Evolutionary conservation across 179 eudicot species (phyloP).

Genomic region (Beta corolliflora): DNA sequence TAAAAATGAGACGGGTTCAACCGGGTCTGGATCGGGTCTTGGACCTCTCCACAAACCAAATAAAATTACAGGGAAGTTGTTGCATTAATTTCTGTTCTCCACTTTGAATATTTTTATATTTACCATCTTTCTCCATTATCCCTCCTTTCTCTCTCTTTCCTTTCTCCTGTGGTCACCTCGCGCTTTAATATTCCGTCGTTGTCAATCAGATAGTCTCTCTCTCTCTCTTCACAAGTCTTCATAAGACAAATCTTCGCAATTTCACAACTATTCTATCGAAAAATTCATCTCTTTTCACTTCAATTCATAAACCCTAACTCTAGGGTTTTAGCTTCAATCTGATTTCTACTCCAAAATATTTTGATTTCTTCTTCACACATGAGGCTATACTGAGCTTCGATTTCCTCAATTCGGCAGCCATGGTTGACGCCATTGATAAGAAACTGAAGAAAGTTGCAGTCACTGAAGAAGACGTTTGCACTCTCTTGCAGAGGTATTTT

Average conservation of each 20-base stretch:
- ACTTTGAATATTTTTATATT: too few relatives aligned
- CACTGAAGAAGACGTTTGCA: conserved; percentile 50
- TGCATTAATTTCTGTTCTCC: too few relatives aligned
- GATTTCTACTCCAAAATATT: background rate
- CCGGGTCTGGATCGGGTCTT: too few relatives aligned
- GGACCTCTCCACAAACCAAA: too few relatives aligned
- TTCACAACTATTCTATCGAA: background rate
- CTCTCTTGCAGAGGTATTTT: conserved; percentile 51
- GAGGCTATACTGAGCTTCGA: background rate
- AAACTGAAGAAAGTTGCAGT: conserved; percentile 41
- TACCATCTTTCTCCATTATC: too few relatives aligned
- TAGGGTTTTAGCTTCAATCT: background rate
- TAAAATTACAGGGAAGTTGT: too few relatives aligned
- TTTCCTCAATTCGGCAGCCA: conserved; percentile 3
- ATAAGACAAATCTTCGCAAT: too few relatives aligned
- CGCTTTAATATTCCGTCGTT: background rate
- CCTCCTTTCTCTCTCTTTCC: too few relatives aligned
- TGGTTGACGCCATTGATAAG: conserved; percentile 24
- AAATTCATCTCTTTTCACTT: background rate
- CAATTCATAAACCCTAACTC: background rate
- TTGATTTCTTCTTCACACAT: background rate
- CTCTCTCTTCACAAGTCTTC: background rate
- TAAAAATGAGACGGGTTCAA: too few relatives aligned
- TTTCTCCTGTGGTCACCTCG: background rate
- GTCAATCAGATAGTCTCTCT: background rate